Conservation (phyloP, 73 alveolate species). For the Symbiodinium pilosum region DNA sequence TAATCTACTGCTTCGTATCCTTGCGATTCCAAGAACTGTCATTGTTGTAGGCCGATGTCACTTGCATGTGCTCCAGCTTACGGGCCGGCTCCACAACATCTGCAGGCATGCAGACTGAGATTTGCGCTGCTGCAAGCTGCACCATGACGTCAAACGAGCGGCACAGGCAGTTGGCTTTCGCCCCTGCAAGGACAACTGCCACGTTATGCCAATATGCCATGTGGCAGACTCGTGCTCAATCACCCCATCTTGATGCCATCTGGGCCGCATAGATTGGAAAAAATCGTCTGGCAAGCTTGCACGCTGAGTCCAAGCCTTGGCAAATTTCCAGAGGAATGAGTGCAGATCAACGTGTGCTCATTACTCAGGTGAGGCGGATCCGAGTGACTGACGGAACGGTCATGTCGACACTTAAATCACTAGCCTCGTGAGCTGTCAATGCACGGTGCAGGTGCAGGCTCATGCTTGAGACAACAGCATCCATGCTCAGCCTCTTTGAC, state of each 20-base stretch:
- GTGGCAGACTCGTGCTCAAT: not conserved
- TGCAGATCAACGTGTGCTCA: too few species aligned
- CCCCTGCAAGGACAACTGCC: not conserved
- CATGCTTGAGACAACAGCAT: not conserved
- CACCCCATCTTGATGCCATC: not conserved
- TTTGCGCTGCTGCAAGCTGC: constrained; percentile 7
- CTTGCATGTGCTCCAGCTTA: too few species aligned
- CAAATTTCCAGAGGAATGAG: too few species aligned
- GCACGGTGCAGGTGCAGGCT: not conserved
- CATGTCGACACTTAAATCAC: constrained; percentile 37
- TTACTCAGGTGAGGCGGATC: not conserved
- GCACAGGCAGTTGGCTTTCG: constrained; percentile 63
- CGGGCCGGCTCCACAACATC: too few species aligned
- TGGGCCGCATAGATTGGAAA: not conserved
- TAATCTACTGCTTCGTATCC: too few species aligned
- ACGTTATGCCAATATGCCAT: not conserved
- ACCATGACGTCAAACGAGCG: constrained; percentile 45
- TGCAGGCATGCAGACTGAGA: not conserved
- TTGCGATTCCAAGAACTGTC: too few species aligned
- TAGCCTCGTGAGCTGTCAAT: not conserved
- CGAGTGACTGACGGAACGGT: constrained; percentile 11
- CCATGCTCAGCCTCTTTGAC: not conserved
- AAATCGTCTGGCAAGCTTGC: not conserved
- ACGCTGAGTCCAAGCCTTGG: not conserved
- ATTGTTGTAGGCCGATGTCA: too few species aligned